phyloP scores from a whole-genome alignment of 257 asterid species.

The Fraxinus pennsylvanica region DNA sequence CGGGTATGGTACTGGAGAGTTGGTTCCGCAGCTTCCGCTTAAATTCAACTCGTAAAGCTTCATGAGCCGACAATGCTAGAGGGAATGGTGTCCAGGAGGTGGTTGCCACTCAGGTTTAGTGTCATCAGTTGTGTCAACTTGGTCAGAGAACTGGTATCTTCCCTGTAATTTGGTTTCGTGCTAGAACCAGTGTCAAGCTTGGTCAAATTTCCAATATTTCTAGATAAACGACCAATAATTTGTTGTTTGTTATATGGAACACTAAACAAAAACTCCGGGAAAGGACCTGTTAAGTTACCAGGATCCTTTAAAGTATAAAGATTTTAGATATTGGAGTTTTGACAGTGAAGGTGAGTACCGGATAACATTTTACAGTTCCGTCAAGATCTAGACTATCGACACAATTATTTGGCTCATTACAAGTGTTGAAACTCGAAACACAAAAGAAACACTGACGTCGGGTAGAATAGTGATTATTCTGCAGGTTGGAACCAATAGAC shows the following conservation, averaged over 20 bases:
- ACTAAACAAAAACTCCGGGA: slow-evolving; percentile 10
- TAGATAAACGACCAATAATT: slow-evolving; percentile 25
- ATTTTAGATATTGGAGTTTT: slow-evolving; percentile 17
- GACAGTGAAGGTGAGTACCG: slow-evolving; percentile 26
- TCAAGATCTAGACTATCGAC: neutral
- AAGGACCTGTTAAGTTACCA: slow-evolving; percentile 21
- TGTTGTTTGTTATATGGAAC: slow-evolving; percentile 15
- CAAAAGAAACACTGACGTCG: too few species aligned
- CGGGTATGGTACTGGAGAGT: slow-evolving; percentile 17
- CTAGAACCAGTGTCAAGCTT: slow-evolving; percentile 6
- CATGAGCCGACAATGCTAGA: slow-evolving; percentile 5
- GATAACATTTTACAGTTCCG: neutral
- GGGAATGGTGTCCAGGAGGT: slow-evolving; percentile 21
- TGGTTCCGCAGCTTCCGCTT: neutral
- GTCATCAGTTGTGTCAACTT: slow-evolving; percentile 7
- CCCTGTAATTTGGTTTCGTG: slow-evolving; percentile 25
- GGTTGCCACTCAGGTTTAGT: slow-evolving; percentile 19
- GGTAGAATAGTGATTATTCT: too few species aligned
- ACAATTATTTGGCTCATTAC: slow-evolving; percentile 11
- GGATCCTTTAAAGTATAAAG: neutral
- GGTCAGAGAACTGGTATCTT: slow-evolving; percentile 20
- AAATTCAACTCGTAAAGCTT: slow-evolving; percentile 4
- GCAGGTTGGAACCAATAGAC: too few species aligned
- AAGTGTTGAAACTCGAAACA: neutral
- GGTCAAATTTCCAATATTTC: slow-evolving; percentile 14